Evolutionary conservation across 495 filamentous ascomycete species (phyloP).

Genomic region (Talaromyces trachyspermus): DNA sequence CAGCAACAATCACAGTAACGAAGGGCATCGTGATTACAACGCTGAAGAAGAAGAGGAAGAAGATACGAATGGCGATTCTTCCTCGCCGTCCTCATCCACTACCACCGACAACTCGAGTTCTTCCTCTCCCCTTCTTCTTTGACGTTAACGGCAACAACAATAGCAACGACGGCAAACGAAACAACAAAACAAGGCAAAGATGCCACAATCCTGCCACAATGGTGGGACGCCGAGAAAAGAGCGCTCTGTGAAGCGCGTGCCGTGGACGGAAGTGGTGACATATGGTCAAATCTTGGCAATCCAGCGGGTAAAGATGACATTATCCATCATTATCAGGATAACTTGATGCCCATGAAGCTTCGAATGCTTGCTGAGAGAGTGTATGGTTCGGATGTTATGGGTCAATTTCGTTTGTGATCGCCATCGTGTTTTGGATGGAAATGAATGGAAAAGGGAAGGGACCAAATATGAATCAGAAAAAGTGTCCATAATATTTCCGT

Average conservation of each 20-base stretch:
- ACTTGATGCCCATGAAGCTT: constrained; percentile 36
- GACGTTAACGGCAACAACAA: background rate
- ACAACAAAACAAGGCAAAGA: background rate
- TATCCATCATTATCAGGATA: constrained; percentile 27
- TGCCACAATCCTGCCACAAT: constrained; percentile 24
- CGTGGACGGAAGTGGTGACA: constrained; percentile 7
- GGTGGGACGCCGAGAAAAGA: constrained; percentile 30
- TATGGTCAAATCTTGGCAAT: constrained; percentile 13
- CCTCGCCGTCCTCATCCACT: background rate
- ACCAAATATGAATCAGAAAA: no score
- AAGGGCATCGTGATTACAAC: no score
- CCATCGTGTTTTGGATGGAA: no score
- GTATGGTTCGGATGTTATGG: constrained; percentile 12
- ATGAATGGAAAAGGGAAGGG: no score
- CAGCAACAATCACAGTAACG: constrained; percentile 1
- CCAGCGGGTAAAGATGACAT: constrained; percentile 29
- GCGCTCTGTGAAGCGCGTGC: constrained; percentile 17
- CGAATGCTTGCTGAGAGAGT: constrained; percentile 23
- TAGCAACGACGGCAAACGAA: background rate
- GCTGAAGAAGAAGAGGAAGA: no score
- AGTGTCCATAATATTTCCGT: no score
- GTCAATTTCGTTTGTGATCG: background rate
- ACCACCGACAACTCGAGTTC: constrained; percentile 2
- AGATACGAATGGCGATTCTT: background rate
- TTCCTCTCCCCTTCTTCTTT: constrained; percentile 1